Conservation (phyloP, 1,284 basidiomycete species). For the Mycena sp. region DNA sequence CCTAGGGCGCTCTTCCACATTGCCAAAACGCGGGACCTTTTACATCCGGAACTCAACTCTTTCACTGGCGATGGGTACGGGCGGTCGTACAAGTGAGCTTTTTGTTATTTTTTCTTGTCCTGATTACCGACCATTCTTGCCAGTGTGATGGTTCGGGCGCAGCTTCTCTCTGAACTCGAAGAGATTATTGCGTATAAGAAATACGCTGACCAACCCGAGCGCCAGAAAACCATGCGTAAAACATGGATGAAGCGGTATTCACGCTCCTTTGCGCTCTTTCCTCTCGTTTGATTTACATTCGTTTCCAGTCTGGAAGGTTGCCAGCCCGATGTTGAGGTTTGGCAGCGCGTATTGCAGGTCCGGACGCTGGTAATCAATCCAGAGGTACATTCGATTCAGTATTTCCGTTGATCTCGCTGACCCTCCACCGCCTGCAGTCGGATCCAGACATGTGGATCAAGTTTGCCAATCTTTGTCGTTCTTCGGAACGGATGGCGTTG, state of each 20-base stretch:
- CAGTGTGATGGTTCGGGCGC: constrained; percentile 95
- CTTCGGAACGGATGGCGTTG: constrained; percentile 72
- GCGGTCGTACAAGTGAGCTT: constrained; percentile 91
- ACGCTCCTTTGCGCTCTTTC: not conserved
- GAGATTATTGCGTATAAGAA: constrained; percentile 98
- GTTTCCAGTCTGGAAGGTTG: constrained; percentile 85
- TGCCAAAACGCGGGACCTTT: constrained; percentile 92
- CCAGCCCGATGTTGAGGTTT: constrained; percentile 98
- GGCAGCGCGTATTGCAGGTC: constrained; percentile 98
- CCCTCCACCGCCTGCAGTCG: constrained; percentile 46
- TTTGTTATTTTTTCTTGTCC: not conserved
- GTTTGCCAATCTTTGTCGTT: constrained; percentile 64
- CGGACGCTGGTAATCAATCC: constrained; percentile 94
- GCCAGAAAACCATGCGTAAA: constrained; percentile 86
- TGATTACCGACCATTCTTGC: constrained; percentile 30
- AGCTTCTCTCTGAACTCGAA: constrained; percentile 98
- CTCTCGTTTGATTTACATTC: constrained; percentile 7
- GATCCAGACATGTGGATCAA: constrained; percentile 96
- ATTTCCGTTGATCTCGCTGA: constrained; percentile 1
- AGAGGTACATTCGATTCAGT: constrained; percentile 56
- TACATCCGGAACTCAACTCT: constrained; percentile 93
- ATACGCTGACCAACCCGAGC: constrained; percentile 92
- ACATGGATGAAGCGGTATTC: constrained; percentile 93
- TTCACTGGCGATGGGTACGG: constrained; percentile 97
- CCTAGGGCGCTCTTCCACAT: constrained; percentile 92